Evolutionary conservation across 345 rosid genomes (phyloP).

Genomic region (Trapa bicornis): DNA sequence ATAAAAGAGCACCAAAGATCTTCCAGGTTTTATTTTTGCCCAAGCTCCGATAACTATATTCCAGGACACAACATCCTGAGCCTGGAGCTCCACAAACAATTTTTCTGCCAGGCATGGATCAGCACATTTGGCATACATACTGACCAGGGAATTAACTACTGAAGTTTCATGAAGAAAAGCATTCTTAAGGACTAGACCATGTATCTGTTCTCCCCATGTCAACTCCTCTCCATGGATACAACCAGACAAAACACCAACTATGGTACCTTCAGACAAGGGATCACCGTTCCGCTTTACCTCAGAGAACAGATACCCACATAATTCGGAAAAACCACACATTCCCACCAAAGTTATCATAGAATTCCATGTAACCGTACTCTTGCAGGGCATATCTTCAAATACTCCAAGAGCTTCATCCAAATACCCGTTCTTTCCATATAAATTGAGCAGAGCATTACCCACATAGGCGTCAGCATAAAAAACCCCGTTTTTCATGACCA

Average conservation of each 20-base stretch:
- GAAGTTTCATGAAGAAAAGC: conserved; percentile 29
- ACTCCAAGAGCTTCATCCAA: conserved; percentile 33
- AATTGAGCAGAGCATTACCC: conserved; percentile 54
- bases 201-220: conserved; percentile 44
- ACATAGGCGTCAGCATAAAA: conserved; percentile 46
- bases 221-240: conserved; percentile 31
- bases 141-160: conserved; percentile 46
- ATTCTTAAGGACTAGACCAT: conserved; percentile 40
- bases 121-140: conserved; percentile 49
- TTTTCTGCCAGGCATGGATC: conserved; percentile 27
- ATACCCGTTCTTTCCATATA: conserved; percentile 51
- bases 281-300: conserved; percentile 27
- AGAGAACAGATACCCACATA: conserved; percentile 35
- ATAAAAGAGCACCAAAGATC: conserved; percentile 33
- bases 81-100: conserved; percentile 25
- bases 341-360: conserved; percentile 50
- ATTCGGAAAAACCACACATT: conserved; percentile 29
- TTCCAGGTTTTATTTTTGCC: conserved; percentile 32
- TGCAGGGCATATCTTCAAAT: conserved; percentile 53
- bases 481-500: conserved; percentile 50
- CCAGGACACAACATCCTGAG: conserved; percentile 60
- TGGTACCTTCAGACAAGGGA: conserved; percentile 43
- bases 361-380: conserved; percentile 69
- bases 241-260: conserved; percentile 49
- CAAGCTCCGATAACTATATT: conserved; percentile 48